Conservation (phyloP, 345 rosid species). For the Psidium guajava region DNA sequence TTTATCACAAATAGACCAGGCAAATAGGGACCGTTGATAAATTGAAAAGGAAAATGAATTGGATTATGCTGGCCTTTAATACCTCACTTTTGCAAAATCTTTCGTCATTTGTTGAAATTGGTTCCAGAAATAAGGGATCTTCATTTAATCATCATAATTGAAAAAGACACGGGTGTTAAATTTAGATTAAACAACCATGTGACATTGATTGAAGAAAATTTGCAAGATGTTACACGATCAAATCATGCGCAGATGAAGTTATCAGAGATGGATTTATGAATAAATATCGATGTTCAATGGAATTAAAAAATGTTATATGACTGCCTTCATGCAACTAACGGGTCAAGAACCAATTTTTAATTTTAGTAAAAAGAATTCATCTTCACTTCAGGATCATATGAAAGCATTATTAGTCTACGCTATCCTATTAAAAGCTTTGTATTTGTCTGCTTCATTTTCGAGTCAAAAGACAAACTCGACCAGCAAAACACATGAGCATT, state of each 20-base stretch:
- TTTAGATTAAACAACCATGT: not conserved
- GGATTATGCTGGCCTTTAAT: not conserved
- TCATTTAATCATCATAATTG: slow-evolving; percentile 51
- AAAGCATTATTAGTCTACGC: not conserved
- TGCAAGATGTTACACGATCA: not conserved
- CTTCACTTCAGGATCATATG: not conserved
- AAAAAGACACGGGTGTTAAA: slow-evolving; percentile 27
- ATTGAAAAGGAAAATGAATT: not conserved
- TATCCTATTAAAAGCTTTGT: not conserved
- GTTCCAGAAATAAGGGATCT: slow-evolving; percentile 45
- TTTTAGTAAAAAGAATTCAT: not conserved
- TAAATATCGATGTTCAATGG: not conserved
- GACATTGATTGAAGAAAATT: not conserved
- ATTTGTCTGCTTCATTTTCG: not conserved
- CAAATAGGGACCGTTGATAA: not conserved
- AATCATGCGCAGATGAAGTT: not conserved
- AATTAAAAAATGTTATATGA: not conserved
- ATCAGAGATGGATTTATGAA: not conserved
- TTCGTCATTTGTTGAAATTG: slow-evolving; percentile 20
- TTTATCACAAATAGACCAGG: not conserved
- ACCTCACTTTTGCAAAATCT: slow-evolving; percentile 36
- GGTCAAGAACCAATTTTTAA: not conserved
- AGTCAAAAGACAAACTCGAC: not conserved
- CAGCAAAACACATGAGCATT: not conserved
- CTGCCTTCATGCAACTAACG: not conserved